These are phyloP conservation scores for Agrocybe pediades DNA, from an alignment of 768 basidiomycete species.

Conservation along the genomic window DNA sequence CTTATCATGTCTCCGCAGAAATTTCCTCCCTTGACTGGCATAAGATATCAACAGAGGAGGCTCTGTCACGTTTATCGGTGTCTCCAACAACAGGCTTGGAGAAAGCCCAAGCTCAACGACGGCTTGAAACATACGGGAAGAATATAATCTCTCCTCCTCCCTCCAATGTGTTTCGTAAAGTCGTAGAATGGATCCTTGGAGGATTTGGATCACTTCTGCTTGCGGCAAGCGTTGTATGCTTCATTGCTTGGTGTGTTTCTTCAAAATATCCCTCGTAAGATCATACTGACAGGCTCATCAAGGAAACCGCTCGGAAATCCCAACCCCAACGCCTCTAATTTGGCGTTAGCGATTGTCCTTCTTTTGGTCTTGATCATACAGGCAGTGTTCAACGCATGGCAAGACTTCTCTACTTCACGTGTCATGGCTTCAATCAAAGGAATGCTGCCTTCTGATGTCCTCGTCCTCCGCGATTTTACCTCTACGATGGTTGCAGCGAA, in stretches of 20 bases:
- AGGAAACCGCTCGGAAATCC: slow-evolving; percentile 66
- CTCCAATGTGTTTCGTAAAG: slow-evolving; percentile 42
- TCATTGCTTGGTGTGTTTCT: slow-evolving; percentile 45
- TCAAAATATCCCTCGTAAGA: background rate
- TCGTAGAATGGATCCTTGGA: slow-evolving; percentile 54
- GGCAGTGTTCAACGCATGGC: slow-evolving; percentile 48
- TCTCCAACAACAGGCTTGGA: slow-evolving; percentile 53
- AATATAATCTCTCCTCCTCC: slow-evolving; percentile 55
- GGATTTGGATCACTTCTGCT: slow-evolving; percentile 49
- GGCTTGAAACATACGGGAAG: slow-evolving; percentile 44
- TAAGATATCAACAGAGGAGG: slow-evolving; percentile 38
- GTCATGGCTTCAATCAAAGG: slow-evolving; percentile 67
- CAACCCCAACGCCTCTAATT: slow-evolving; percentile 51
- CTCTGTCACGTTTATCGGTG: slow-evolving; percentile 43
- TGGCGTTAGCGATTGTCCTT: slow-evolving; percentile 62
- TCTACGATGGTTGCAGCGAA: slow-evolving; percentile 52
- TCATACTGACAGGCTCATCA: slow-evolving; percentile 8
- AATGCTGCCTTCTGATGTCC: slow-evolving; percentile 65
- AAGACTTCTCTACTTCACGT: slow-evolving; percentile 57
- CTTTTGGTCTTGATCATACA: slow-evolving; percentile 40
- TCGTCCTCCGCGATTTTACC: slow-evolving; percentile 56
- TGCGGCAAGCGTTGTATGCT: slow-evolving; percentile 52
- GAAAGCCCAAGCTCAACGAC: slow-evolving; percentile 44
- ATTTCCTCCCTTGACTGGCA: slow-evolving; percentile 51
- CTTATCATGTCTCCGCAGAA: slow-evolving; percentile 26